These are phyloP conservation scores for Niebla homalea DNA, from an alignment of 495 filamentous ascomycete genomes.

Conservation along the genomic window DNA sequence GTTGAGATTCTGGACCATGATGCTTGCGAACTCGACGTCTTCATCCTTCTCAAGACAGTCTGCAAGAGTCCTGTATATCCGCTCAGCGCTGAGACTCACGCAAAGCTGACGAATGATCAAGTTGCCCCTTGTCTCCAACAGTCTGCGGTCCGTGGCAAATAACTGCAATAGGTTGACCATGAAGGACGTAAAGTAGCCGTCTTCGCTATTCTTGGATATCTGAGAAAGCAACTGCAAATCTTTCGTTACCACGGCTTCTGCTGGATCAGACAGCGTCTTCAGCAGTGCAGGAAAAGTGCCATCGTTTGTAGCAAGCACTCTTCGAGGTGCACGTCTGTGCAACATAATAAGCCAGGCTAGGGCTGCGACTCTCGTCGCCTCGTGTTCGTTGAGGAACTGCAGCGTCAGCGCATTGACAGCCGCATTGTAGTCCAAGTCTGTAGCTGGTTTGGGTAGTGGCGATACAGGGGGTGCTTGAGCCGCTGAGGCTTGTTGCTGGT, in stretches of 20 bases:
- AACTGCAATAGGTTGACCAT: constrained; percentile 95
- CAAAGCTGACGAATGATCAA: constrained; percentile 93
- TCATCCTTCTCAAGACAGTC: constrained; percentile 98
- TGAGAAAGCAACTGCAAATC: constrained; percentile 91
- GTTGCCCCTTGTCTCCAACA: constrained; percentile 88
- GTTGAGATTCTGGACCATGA: constrained; percentile 99
- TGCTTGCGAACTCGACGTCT: constrained; percentile 95
- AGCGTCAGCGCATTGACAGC: constrained; percentile 91
- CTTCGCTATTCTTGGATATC: constrained; percentile 90
- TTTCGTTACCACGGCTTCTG: constrained; percentile 89
- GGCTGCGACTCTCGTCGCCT: constrained; percentile 86
- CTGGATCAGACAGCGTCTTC: constrained; percentile 90
- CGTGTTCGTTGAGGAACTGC: constrained; percentile 91
- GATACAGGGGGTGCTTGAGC: constrained; percentile 33
- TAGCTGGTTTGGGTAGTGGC: constrained; percentile 33
- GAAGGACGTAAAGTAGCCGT: constrained; percentile 92
- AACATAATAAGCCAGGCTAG: constrained; percentile 96
- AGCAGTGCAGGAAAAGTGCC: constrained; percentile 92
- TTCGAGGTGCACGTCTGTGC: constrained; percentile 84
- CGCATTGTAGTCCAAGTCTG: constrained; percentile 88
- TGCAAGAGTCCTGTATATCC: constrained; percentile 90
- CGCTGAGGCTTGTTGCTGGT: constrained; percentile 31
- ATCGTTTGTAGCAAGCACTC: constrained; percentile 91
- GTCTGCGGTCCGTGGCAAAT: constrained; percentile 81
- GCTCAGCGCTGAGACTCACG: constrained; percentile 78